Evolutionary conservation across 179 eudicot genomes (phyloP).

Genomic region (Spinacia oleracea): DNA sequence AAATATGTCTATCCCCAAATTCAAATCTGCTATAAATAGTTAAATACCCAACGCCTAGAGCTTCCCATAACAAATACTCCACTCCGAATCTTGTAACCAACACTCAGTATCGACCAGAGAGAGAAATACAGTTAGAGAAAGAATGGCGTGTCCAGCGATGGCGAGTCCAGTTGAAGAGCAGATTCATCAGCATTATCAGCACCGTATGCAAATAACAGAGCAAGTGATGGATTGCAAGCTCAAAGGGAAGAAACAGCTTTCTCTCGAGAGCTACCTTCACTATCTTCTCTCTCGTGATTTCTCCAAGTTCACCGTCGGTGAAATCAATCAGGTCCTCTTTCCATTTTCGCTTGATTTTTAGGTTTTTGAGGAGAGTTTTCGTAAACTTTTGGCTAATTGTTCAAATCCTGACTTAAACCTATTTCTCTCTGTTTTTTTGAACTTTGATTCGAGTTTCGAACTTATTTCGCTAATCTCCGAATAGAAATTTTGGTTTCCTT

Average conservation of each 20-base stretch:
- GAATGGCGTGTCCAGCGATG: constrained; percentile 7
- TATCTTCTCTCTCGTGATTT: constrained; percentile 21
- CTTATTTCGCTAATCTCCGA: neutral
- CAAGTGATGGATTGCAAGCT: neutral
- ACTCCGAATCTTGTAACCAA: no score
- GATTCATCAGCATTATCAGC: neutral
- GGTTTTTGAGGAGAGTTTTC: neutral
- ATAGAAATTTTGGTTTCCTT: neutral
- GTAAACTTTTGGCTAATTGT: neutral
- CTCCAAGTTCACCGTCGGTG: neutral
- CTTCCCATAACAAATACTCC: no score
- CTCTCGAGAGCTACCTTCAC: constrained; percentile 28
- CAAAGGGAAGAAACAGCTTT: constrained; percentile 8
- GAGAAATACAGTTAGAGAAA: no score
- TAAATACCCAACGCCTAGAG: no score
- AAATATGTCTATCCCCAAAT: neutral
- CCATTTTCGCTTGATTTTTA: neutral
- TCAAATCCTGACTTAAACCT: neutral
- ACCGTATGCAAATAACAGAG: neutral
- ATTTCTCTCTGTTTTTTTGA: constrained; percentile 7
- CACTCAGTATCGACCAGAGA: neutral
- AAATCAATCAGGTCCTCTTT: constrained; percentile 21
- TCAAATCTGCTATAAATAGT: neutral
- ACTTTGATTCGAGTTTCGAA: neutral
- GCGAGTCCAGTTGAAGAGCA: neutral